These are phyloP conservation scores for Leptomonas pyrrhocoris DNA, from an alignment of 208 protist genomes.

Conservation along the genomic window DNA sequence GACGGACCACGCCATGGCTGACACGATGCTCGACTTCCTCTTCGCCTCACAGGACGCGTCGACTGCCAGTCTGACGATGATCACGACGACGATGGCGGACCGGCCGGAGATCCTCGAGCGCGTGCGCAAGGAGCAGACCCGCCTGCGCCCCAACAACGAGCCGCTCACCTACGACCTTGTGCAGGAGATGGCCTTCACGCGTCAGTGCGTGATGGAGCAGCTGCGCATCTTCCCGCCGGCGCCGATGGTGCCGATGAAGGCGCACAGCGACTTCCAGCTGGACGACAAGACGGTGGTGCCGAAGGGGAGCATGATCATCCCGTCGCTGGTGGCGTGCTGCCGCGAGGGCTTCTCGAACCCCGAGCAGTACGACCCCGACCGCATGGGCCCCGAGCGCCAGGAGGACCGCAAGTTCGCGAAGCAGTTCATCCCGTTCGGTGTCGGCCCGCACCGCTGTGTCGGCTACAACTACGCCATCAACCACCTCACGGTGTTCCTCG, in stretches of 20 bases:
- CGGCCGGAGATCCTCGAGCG: conserved; percentile 86
- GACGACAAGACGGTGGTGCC: conserved; percentile 84
- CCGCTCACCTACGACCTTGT: conserved; percentile 82
- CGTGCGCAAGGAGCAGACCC: conserved; percentile 88
- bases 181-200: conserved; percentile 90
- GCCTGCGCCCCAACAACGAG: conserved; percentile 79
- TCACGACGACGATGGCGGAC: conserved; percentile 88
- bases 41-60: conserved; percentile 93
- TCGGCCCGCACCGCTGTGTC: conserved; percentile 92
- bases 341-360: conserved; percentile 91
- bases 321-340: conserved; percentile 89
- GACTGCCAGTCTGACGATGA: conserved; percentile 86
- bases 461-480: conserved; percentile 95
- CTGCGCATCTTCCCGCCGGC: conserved; percentile 77
- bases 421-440: conserved; percentile 93
- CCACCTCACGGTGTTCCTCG: conserved; percentile 91
- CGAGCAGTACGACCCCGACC: conserved; percentile 93
- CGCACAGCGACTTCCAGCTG: conserved; percentile 76
- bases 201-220: conserved; percentile 86
- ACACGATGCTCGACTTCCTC: conserved; percentile 93
- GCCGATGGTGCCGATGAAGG: conserved; percentile 87
- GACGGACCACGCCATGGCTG: conserved; percentile 87
- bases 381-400: conserved; percentile 87
- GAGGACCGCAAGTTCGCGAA: conserved; percentile 90
- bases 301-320: conserved; percentile 92